Conservation (phyloP, 164 flowering plant species). For the Annona squamosa region DNA sequence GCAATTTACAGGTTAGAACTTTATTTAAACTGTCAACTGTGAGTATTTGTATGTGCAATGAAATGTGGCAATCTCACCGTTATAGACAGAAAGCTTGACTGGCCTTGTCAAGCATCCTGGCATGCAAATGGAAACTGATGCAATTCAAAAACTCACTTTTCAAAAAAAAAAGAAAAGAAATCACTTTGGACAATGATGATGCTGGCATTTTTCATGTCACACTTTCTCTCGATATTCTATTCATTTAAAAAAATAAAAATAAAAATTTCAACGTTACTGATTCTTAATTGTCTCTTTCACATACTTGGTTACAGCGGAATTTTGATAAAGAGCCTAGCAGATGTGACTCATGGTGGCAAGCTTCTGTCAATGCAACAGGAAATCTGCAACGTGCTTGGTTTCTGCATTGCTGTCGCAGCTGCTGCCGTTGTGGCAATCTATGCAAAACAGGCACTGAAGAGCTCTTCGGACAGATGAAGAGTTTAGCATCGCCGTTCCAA, state of each 20-base stretch:
- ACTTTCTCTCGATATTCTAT: background rate
- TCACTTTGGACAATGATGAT: background rate
- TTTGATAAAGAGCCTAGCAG: slow-evolving; percentile 61
- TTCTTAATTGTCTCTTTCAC: background rate
- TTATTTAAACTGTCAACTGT: background rate
- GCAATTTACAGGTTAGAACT: slow-evolving; percentile 76
- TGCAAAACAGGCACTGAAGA: slow-evolving; percentile 59
- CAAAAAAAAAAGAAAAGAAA: background rate
- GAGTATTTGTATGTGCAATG: background rate
- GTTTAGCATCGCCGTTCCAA: background rate
- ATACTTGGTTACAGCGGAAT: slow-evolving; percentile 53
- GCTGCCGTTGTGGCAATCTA: slow-evolving; percentile 56
- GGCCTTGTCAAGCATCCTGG: background rate
- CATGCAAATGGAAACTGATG: background rate
- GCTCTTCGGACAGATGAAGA: slow-evolving; percentile 48
- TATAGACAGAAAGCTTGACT: background rate
- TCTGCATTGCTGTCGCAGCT: slow-evolving; percentile 41
- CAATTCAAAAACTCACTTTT: background rate
- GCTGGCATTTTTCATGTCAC: background rate
- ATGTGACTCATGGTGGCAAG: slow-evolving; percentile 51
- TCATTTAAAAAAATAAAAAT: too few species aligned
- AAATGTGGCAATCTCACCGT: background rate
- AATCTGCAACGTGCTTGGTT: slow-evolving; percentile 48
- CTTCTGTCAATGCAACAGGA: slow-evolving; percentile 54
- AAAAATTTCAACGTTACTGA: background rate